Evolutionary conservation across 2,329 filamentous ascomycete species (phyloP).

Genomic region (Colletotrichum phormii): DNA sequence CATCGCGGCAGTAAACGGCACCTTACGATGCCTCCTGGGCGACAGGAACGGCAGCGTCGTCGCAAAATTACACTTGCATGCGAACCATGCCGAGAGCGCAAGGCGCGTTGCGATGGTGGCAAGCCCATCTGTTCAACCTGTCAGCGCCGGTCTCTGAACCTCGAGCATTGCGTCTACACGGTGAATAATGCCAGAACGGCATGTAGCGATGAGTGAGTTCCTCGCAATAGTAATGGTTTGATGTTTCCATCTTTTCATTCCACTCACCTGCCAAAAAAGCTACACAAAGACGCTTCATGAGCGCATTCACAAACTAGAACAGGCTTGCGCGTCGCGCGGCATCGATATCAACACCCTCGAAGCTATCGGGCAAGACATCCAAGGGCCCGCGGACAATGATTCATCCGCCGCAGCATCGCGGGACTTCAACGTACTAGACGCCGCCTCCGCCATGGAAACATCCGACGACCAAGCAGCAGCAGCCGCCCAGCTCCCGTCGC

Average conservation of each 20-base stretch:
- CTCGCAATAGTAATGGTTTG: fast-evolving
- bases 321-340: conserved; percentile 37
- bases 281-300: conserved; percentile 43
- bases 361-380: neutral
- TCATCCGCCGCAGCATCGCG: neutral
- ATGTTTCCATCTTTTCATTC: neutral
- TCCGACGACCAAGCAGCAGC: neutral
- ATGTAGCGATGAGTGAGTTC: neutral
- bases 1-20: neutral
- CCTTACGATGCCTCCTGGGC: neutral
- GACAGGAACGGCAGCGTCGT: neutral
- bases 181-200: conserved; percentile 49
- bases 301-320: conserved; percentile 43
- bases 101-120: conserved; percentile 54
- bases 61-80: conserved; percentile 52
- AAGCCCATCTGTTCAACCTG: conserved; percentile 59
- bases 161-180: conserved; percentile 53
- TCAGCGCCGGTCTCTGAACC: conserved; percentile 45
- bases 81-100: conserved; percentile 54
- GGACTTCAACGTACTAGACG: neutral
- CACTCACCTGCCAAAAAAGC: neutral
- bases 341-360: conserved; percentile 8
- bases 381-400: neutral
- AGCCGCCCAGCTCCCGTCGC: neutral
- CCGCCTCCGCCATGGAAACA: neutral